A percentile compares a stretch with the other conserved stretches of the same genome.
Evolutionary conservation across 2,329 filamentous ascomycete genomes (phyloP).

Genomic region (Shiraia bambusicola): DNA sequence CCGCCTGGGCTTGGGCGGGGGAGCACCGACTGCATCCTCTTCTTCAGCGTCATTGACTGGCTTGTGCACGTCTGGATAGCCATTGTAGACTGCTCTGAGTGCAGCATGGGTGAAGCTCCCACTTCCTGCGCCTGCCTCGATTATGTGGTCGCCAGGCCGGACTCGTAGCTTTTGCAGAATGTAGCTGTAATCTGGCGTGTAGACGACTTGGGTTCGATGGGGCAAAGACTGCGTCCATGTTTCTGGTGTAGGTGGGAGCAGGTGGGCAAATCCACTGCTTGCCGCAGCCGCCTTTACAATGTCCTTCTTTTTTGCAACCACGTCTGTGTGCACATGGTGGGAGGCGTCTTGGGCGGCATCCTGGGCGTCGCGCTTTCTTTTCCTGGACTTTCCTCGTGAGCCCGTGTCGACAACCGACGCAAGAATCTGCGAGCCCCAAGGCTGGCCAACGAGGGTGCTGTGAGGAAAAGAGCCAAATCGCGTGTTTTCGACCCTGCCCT

Average conservation of each 20-base stretch:
- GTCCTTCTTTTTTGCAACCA: conserved; percentile 37
- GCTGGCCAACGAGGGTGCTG: conserved; percentile 62
- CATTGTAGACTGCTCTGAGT: conserved; percentile 73
- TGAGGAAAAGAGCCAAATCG: conserved; percentile 77
- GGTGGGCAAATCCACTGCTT: conserved; percentile 70
- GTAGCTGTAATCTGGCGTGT: conserved; percentile 85
- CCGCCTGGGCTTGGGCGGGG: no score
- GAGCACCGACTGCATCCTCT: conserved; percentile 34
- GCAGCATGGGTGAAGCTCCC: conserved; percentile 83
- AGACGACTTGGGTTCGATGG: conserved; percentile 82
- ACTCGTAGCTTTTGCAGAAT: conserved; percentile 75
- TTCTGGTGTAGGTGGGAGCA: conserved; percentile 77
- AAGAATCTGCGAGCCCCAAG: conserved; percentile 89
- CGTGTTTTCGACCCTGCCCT: conserved; percentile 70
- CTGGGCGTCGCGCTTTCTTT: conserved; percentile 51
- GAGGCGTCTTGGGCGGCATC: conserved; percentile 27
- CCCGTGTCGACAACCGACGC: conserved; percentile 90
- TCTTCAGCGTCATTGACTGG: conserved; percentile 12
- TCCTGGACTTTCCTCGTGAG: conserved; percentile 67
- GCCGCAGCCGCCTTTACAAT: conserved; percentile 52
- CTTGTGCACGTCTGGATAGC: conserved; percentile 53
- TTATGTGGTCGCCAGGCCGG: conserved; percentile 69
- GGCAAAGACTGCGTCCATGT: conserved; percentile 79
- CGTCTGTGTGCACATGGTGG: conserved; percentile 21
- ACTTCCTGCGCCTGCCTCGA: conserved; percentile 80